Conservation (phyloP, 2,329 filamentous ascomycete species). For the Paraphaeosphaeria minitans region DNA sequence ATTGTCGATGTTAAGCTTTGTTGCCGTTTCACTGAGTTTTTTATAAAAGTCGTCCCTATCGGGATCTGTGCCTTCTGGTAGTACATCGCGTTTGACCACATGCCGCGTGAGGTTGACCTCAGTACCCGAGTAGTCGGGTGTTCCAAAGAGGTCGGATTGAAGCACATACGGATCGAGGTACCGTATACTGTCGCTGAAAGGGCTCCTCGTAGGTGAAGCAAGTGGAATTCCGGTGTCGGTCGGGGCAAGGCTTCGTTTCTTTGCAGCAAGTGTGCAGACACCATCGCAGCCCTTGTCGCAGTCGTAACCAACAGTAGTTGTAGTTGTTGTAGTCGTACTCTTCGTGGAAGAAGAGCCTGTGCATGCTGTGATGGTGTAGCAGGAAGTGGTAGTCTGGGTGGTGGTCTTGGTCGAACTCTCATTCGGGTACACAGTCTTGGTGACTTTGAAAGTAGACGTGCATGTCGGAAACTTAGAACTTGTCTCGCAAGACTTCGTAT, state of each 20-base stretch:
- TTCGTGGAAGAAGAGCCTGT: neutral
- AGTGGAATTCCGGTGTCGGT: neutral
- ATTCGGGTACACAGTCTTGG: neutral
- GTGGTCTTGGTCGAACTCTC: neutral
- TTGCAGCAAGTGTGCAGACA: neutral
- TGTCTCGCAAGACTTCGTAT: neutral
- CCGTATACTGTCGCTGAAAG: neutral
- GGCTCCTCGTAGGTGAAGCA: neutral
- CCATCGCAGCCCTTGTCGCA: neutral
- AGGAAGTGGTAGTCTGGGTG: neutral
- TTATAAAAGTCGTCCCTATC: neutral
- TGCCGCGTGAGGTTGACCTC: neutral
- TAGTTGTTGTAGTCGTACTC: neutral
- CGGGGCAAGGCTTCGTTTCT: neutral
- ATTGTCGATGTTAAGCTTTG: neutral
- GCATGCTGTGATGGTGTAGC: neutral
- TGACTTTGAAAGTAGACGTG: neutral
- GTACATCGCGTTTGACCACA: neutral
- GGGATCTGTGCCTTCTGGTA: neutral
- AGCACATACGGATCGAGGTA: neutral
- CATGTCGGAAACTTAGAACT: neutral
- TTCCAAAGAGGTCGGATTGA: neutral
- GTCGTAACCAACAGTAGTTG: neutral
- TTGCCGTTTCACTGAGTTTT: neutral
- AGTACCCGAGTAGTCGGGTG: neutral